Conservation (phyloP, 768 basidiomycete species). For the Hortiboletus flavorubellus region DNA sequence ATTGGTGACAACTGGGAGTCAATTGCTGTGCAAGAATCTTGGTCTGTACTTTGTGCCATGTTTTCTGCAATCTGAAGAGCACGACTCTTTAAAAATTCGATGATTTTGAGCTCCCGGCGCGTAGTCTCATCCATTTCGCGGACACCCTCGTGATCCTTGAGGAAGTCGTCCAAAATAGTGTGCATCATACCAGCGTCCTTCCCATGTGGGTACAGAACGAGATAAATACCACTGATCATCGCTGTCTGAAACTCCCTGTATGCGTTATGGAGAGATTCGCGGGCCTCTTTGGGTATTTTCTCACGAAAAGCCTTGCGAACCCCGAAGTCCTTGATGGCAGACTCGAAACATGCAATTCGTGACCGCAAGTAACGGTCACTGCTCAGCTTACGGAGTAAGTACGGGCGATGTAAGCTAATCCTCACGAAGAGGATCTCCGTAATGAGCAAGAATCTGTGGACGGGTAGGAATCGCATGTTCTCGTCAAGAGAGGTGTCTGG, state of each 20-base stretch:
- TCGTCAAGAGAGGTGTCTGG: conserved; percentile 79
- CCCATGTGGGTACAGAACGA: conserved; percentile 75
- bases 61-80: conserved; percentile 50
- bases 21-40: conserved; percentile 7
- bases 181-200: conserved; percentile 70
- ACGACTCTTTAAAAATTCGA: conserved; percentile 74
- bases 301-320: conserved; percentile 70
- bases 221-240: conserved; percentile 86
- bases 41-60: conserved; percentile 21
- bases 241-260: conserved; percentile 87
- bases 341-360: conserved; percentile 84
- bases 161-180: conserved; percentile 72
- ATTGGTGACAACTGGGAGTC: conserved; percentile 37
- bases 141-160: conserved; percentile 50
- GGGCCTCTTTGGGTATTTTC: conserved; percentile 57
- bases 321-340: conserved; percentile 82
- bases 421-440: conserved; percentile 88
- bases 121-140: conserved; percentile 82
- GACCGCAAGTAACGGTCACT: conserved; percentile 82
- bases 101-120: conserved; percentile 76
- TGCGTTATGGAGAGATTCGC: conserved; percentile 71
- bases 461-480: conserved; percentile 58
- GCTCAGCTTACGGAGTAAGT: conserved; percentile 69
- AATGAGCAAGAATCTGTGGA: conserved; percentile 84
- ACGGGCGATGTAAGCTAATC: conserved; percentile 83